Evolutionary conservation across 148 eudicot species (phyloP), one percentile per base, ranked within the genome.

Genomic region (Polygonum maritimum): DNA sequence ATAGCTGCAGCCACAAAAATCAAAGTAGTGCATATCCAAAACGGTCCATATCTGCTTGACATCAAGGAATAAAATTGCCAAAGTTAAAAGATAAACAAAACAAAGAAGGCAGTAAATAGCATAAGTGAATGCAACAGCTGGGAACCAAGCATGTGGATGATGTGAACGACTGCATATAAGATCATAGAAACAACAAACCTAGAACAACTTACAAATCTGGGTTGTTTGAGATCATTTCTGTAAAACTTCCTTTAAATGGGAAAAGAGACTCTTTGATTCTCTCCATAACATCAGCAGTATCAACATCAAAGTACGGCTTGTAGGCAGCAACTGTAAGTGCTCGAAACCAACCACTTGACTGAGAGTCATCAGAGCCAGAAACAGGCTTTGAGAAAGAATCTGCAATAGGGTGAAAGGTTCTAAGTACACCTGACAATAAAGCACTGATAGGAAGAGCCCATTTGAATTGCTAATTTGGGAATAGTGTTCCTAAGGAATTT

Each of bases 1-100:
- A 92, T 96, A 62, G 93, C 77, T 77, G 99, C 98, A 2, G 99
- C 99, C 69, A 96, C 93, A 80, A 92, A 96, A 78, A 92, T 91
- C 76, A 96, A 81, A 41, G 99, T 92, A 74, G 94, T 87, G 88
- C 98, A 92, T 72, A 92, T 96, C 98, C 99, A 96, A 81, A 96
- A 96, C 45, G 99, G 99, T 75, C 98, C 98, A 79, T 96, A 96
- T 84, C 99, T 96, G 85, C 75, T 41, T 77, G 76, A 41, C 16
- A 44, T 72, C 48, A 73, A 74, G 54, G n/a, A 75, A 67, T 0
- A 67, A 26, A 8, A 31, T 60, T 31, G 6, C 16, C 35, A 31
- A 60, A 14, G 55, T 5, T 13, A 15, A 51, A 51, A 26, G 31
- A 26, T 0, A 26, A 26, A 26, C 31, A 26, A 5, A 54, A 54